phyloP scores from a whole-genome alignment of 1,284 basidiomycete species.

The Cutaneotrichosporon arboriforme region DNA sequence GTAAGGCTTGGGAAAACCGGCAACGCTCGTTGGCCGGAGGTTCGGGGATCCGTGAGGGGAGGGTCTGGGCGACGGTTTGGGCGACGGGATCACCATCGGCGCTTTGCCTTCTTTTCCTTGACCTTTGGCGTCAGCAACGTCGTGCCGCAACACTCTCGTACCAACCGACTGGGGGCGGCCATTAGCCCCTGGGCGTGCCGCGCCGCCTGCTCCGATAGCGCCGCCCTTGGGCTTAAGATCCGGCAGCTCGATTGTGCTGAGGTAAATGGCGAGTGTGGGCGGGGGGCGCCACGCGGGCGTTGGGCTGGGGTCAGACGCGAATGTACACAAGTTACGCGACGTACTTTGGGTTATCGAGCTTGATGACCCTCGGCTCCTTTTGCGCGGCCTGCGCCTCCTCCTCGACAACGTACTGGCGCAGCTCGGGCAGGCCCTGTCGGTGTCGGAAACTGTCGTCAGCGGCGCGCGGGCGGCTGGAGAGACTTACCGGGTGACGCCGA shows the following conservation, averaged over 20 bases:
- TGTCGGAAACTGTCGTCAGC: conserved; percentile 26
- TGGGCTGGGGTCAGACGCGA: neutral
- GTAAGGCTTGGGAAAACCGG: too few relatives aligned
- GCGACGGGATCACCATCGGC: neutral
- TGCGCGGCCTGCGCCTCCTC: conserved; percentile 19
- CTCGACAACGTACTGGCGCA: conserved; percentile 46
- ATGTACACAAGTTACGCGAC: neutral
- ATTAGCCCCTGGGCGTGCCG: neutral
- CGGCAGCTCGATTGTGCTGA: conserved; percentile 44
- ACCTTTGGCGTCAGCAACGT: neutral
- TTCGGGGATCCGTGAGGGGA: neutral
- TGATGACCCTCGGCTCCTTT: conserved; percentile 36
- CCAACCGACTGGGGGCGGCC: too few relatives aligned
- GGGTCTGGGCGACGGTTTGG: neutral
- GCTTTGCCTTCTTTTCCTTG: too few relatives aligned
- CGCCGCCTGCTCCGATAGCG: neutral
- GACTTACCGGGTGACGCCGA: conserved; percentile 33
- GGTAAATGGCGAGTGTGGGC: conserved; percentile 42
- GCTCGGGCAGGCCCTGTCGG: conserved; percentile 34
- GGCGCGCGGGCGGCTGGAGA: neutral
- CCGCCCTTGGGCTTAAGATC: conserved; percentile 28
- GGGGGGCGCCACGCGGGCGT: conserved; percentile 27
- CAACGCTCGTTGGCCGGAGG: neutral
- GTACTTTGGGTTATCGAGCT: conserved; percentile 33
- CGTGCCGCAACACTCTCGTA: neutral